phyloP scores from a whole-genome alignment of 495 filamentous ascomycete species.

The Darksidea phi region DNA sequence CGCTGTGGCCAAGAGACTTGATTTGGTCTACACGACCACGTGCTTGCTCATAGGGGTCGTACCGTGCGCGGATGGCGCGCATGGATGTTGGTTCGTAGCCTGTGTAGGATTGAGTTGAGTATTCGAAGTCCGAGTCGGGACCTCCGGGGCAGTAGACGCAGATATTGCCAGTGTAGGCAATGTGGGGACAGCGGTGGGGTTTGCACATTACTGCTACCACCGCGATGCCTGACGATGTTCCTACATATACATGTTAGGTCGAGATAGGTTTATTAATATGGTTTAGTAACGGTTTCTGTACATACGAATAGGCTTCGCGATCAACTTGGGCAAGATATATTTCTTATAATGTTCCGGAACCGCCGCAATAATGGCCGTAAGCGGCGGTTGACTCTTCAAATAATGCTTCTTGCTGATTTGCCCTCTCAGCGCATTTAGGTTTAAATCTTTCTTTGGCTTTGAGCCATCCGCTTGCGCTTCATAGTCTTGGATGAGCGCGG shows the following conservation, averaged over 20 bases:
- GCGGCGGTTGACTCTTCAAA: conserved; percentile 77
- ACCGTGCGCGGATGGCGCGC: conserved; percentile 94
- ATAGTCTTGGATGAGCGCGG: conserved; percentile 86
- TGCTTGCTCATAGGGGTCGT: conserved; percentile 97
- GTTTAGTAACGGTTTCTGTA: conserved; percentile 2
- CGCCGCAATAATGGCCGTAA: conserved; percentile 95
- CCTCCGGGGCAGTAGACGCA: conserved; percentile 98
- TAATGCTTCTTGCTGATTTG: conserved; percentile 90
- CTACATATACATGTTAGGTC: conserved; percentile 46
- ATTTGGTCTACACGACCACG: conserved; percentile 94
- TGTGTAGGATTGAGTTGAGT: conserved; percentile 97
- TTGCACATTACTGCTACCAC: conserved; percentile 99
- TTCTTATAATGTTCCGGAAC: conserved; percentile 99
- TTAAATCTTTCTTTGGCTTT: conserved; percentile 77
- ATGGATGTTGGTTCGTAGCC: conserved; percentile 98
- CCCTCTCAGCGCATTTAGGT: conserved; percentile 83
- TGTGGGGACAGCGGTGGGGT: conserved; percentile 95
- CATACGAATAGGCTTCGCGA: conserved; percentile 93
- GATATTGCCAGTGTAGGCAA: conserved; percentile 96
- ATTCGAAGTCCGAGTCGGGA: conserved; percentile 97
- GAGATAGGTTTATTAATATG: neutral
- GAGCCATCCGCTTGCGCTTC: conserved; percentile 71
- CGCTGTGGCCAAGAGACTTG: conserved; percentile 88
- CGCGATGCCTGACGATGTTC: conserved; percentile 94
- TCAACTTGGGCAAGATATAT: conserved; percentile 91